These are phyloP conservation scores for Tricholoma furcatifolium DNA, from an alignment of 768 basidiomycete species.

Conservation along the genomic window DNA sequence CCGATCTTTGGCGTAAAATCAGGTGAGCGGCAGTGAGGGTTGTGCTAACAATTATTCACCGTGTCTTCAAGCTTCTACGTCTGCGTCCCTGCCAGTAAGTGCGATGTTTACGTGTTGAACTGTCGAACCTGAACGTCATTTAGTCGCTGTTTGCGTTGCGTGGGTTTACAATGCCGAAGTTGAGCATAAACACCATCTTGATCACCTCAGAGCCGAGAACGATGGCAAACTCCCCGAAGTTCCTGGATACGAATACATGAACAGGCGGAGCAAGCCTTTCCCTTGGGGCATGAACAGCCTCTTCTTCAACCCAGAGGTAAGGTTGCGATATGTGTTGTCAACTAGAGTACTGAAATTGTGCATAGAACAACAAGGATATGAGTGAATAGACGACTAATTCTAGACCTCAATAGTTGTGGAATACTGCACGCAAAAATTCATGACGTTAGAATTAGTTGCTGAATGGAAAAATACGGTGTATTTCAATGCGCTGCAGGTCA, in stretches of 20 bases:
- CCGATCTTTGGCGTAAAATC: conserved; percentile 85
- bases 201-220: conserved; percentile 71
- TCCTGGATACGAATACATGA: conserved; percentile 76
- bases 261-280: conserved; percentile 74
- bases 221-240: conserved; percentile 68
- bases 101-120: conserved; percentile 1
- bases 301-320: conserved; percentile 78
- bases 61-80: conserved; percentile 60
- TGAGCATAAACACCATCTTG: conserved; percentile 70
- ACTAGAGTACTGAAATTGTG: neutral
- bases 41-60: conserved; percentile 5
- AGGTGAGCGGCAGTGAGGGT: conserved; percentile 36
- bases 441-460: too few relatives aligned
- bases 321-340: neutral
- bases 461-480: too few relatives aligned
- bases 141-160: conserved; percentile 49
- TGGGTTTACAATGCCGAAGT: conserved; percentile 57
- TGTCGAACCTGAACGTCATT: neutral
- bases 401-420: too few relatives aligned
- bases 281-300: conserved; percentile 85
- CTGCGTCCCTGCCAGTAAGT: conserved; percentile 74
- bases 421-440: too few relatives aligned
- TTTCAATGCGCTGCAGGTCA: too few relatives aligned
- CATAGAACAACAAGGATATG: conserved; percentile 69
- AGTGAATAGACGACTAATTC: conserved; percentile 20